These are phyloP conservation scores for Pestalotiopsis sp. DNA, from an alignment of 2,329 filamentous ascomycete genomes.

Conservation along the genomic window DNA sequence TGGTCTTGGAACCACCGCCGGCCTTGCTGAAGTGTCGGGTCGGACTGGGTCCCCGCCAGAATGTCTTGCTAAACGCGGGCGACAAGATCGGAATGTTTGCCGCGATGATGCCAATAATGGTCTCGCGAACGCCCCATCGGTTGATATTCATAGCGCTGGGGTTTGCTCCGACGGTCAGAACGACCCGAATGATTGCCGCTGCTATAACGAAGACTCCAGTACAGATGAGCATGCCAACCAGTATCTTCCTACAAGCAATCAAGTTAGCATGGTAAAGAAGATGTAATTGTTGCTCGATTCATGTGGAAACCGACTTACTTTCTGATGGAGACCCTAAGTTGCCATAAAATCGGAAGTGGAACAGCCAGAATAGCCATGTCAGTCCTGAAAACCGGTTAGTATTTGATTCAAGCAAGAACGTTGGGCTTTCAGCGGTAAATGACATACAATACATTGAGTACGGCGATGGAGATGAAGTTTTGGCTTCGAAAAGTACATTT, in stretches of 20 bases:
- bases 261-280: not conserved
- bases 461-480: conserved; percentile 30
- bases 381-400: conserved; percentile 17
- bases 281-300: not conserved
- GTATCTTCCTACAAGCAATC: conserved; percentile 24
- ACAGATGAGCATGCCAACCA: conserved; percentile 30
- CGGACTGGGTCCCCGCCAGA: conserved; percentile 23
- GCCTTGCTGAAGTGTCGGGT: not conserved
- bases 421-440: not conserved
- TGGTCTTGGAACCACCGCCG: conserved; percentile 3
- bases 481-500: conserved; percentile 30
- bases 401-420: not conserved
- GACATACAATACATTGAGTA: conserved; percentile 27
- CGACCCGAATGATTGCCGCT: conserved; percentile 33
- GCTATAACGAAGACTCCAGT: conserved; percentile 37
- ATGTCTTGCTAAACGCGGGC: conserved; percentile 27
- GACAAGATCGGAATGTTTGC: conserved; percentile 35
- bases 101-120: conserved; percentile 34
- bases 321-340: conserved; percentile 27
- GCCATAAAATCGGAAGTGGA: conserved; percentile 35
- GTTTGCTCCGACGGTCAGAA: conserved; percentile 27
- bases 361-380: conserved; percentile 32
- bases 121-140: conserved; percentile 37
- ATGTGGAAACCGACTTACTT: conserved; percentile 9
- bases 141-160: conserved; percentile 35